A percentile compares a stretch with the other conserved stretches of the same genome.
Evolutionary conservation across 805 yeast species (phyloP).

Genomic region (Saccharomycopsis fodiens): DNA sequence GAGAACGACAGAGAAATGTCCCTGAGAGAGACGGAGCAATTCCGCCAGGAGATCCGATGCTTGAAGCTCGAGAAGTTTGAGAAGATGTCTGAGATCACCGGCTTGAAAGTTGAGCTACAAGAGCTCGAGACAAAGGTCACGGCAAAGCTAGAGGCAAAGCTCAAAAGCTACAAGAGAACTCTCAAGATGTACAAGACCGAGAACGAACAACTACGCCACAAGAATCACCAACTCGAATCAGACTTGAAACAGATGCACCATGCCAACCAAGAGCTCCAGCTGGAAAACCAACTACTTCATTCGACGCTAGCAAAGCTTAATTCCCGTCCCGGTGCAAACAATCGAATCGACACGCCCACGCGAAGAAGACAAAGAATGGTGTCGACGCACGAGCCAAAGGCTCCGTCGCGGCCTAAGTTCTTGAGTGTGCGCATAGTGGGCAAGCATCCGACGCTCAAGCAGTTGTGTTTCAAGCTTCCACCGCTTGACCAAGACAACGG

Average conservation of each 20-base stretch:
- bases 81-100: slow-evolving; percentile 16
- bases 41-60: slow-evolving; percentile 9
- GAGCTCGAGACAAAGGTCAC: slow-evolving; percentile 10
- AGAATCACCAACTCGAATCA: slow-evolving; percentile 3
- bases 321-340: neutral
- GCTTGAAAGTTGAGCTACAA: slow-evolving; percentile 10
- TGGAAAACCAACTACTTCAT: neutral
- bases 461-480: slow-evolving; percentile 16
- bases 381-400: neutral
- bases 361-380: neutral
- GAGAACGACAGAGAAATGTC: slow-evolving; percentile 11
- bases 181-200: slow-evolving; percentile 8
- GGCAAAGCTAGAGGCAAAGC: slow-evolving; percentile 3
- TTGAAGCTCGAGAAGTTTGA: slow-evolving; percentile 18
- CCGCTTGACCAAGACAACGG: slow-evolving; percentile 1
- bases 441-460: slow-evolving; percentile 13
- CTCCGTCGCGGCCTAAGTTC: neutral
- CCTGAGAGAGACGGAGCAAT: slow-evolving; percentile 7
- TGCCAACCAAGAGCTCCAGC: slow-evolving; percentile 3
- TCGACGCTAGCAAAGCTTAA: neutral
- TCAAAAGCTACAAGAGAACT: slow-evolving; percentile 8
- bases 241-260: slow-evolving; percentile 1
- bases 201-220: slow-evolving; percentile 6
- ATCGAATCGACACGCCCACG: neutral
- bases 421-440: slow-evolving; percentile 17